A percentile compares a stretch with the other conserved stretches of the same genome.
Conservation (phyloP, 257 asterid genomes). For the Ilex asprella region DNA sequence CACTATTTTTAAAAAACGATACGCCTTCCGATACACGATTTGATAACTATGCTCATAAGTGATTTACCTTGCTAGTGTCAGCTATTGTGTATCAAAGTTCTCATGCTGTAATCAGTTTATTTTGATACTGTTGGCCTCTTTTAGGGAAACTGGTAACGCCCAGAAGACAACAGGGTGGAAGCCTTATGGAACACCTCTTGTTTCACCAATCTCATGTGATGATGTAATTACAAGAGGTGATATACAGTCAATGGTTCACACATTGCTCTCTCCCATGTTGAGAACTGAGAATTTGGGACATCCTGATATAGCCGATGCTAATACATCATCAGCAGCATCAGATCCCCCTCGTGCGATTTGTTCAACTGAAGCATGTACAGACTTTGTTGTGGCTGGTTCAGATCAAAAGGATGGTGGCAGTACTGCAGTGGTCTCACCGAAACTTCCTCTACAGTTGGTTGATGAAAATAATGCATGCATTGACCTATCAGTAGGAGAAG, state of each 20-base stretch:
- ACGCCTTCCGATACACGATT: too few species aligned
- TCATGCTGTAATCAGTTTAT: neutral
- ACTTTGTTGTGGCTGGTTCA: constrained; percentile 32
- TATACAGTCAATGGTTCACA: constrained; percentile 77
- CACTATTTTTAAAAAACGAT: too few species aligned
- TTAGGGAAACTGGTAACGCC: constrained; percentile 66
- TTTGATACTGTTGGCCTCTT: constrained; percentile 14
- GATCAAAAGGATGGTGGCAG: constrained; percentile 38
- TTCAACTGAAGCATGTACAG: constrained; percentile 24
- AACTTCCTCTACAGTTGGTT: constrained; percentile 92
- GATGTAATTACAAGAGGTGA: constrained; percentile 74
- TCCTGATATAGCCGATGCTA: constrained; percentile 21
- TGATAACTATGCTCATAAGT: too few species aligned
- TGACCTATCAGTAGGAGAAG: constrained; percentile 81
- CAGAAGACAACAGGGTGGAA: constrained; percentile 81
- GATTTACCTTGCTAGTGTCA: too few species aligned
- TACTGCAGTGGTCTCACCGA: constrained; percentile 36
- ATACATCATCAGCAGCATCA: constrained; percentile 33
- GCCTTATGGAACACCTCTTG: constrained; percentile 98
- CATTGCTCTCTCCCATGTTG: constrained; percentile 78
- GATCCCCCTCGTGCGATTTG: constrained; percentile 26
- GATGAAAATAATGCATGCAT: constrained; percentile 95
- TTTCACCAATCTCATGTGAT: constrained; percentile 83
- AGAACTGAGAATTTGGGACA: constrained; percentile 38
- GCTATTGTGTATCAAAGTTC: too few species aligned